Conservation (phyloP, 345 rosid species). For the Murraya koenigii region DNA sequence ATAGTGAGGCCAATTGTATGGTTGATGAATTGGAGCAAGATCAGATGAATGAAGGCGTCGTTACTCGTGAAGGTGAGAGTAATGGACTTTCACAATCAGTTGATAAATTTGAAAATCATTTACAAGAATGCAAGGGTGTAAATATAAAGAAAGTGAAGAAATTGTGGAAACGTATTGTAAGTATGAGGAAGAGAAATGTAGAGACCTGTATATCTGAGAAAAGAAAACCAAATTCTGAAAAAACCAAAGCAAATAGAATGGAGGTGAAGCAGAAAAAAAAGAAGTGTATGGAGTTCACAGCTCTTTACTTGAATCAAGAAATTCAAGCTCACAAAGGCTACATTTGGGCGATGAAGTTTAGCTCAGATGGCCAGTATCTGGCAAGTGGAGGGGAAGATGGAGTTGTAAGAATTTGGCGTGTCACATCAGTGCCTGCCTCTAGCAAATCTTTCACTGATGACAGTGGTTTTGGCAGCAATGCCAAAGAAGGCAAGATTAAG, state of each 20-base stretch:
- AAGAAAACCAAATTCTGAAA: conserved; percentile 13
- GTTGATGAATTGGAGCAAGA: conserved; percentile 38
- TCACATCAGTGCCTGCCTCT: conserved; percentile 41
- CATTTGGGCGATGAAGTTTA: conserved; percentile 78
- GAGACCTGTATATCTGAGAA: conserved; percentile 6
- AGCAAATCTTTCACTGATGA: conserved; percentile 26
- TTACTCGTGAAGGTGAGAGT: conserved; percentile 13
- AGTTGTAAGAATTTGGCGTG: conserved; percentile 68
- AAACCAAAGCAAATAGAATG: conserved; percentile 32
- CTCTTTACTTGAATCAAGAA: conserved; percentile 53
- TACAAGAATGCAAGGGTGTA: conserved; percentile 16
- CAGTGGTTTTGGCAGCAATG: conserved; percentile 11
- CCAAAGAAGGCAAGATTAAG: conserved; percentile 12
- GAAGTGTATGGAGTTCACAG: conserved; percentile 65
- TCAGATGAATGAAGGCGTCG: conserved; percentile 2
- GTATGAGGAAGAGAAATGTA: conserved; percentile 14
- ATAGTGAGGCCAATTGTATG: conserved; percentile 36
- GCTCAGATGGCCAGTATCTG: conserved; percentile 74
- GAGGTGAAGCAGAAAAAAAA: conserved; percentile 65
- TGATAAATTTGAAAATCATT: conserved; percentile 12
- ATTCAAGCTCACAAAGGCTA: conserved; percentile 72
- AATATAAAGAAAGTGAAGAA: conserved; percentile 36
- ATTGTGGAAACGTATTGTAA: conserved; percentile 51
- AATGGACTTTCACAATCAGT: not conserved
- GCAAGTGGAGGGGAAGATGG: conserved; percentile 93